Evolutionary conservation across 2,329 filamentous ascomycete genomes (phyloP), one percentile per base, ranked within the genome.

Genomic region (Cytospora piceae): DNA sequence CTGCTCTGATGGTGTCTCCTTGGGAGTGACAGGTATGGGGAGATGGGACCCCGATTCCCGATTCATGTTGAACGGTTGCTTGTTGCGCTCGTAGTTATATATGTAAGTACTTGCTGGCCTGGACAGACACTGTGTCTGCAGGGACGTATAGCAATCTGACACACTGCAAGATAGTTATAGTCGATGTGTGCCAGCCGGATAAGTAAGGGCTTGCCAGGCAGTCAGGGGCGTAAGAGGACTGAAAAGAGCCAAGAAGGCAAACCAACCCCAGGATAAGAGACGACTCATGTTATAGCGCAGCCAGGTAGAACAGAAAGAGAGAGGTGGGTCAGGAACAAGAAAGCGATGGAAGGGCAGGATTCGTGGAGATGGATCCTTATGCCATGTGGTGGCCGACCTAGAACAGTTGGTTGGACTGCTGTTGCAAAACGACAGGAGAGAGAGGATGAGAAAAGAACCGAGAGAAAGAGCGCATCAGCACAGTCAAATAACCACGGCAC

Each of bases 11-110:
- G 63, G 63, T 37, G 42, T 42, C 27, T 66, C 42, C 56, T 60
- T 68, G 24, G 66, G 66, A 27, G 66, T 68, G n/a, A 68, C 66
- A 3, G 66, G 66, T 29, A 68, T 68, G 56, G 66, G 66, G 5
- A 65, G 49, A 15, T 66, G 66, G 29, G 63, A 68, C 9, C 63
- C 63, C 22, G 66, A 67, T 31, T 67, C 63, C 34, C 66, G 60
- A 46, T 68, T 63, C 66, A 68, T 68, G 11, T 27, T 55, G 58
- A 27, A 6, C 15, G 17, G 22, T 8, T 31, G 42, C 46, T 6
- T 49, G 8, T 14, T 11, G 9, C 11, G n/a, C 46, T 49, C 46
- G n/a, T 49, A 3, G n/a, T 24, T 49, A 24, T 49, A 49, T 11
- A 37, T 37, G 12, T 11, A 12, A 37, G 34, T 24, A 49, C 4